These are phyloP conservation scores for Fusarium papillatum DNA, from an alignment of 2,329 filamentous ascomycete species.

Conservation along the genomic window DNA sequence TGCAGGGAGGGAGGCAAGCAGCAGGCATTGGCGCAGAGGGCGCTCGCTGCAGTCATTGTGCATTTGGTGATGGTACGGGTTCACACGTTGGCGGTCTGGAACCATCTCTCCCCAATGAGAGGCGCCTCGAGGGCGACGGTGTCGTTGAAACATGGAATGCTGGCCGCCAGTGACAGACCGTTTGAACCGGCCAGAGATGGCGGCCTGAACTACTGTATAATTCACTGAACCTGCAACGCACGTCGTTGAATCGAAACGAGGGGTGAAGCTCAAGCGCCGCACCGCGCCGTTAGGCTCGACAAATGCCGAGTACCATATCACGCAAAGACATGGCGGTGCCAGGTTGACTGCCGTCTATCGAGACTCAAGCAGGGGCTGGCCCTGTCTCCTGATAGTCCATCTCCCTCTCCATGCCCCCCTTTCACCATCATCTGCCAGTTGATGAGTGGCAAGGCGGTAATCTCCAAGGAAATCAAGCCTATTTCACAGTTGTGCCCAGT, in stretches of 20 bases:
- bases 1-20: conserved; percentile 29
- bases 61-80: conserved; percentile 1
- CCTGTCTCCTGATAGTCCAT: not conserved
- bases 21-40: conserved; percentile 11
- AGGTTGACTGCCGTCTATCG: conserved; percentile 19
- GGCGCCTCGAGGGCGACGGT: conserved; percentile 8
- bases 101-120: conserved; percentile 14
- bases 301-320: conserved; percentile 17
- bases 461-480: conserved; percentile 4
- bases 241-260: not conserved
- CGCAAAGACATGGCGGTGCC: conserved; percentile 6
- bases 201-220: not conserved
- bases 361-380: conserved; percentile 1
- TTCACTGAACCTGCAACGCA: not conserved
- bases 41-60: conserved; percentile 12
- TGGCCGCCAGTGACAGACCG: conserved; percentile 7
- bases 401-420: not conserved
- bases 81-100: conserved; percentile 31
- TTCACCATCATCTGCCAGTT: conserved; percentile 1
- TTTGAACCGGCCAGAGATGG: conserved; percentile 4
- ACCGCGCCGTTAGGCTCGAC: conserved; percentile 1
- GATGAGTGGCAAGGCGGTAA: not conserved
- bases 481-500: conserved; percentile 6
- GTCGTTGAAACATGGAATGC: conserved; percentile 10
- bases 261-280: not conserved